Evolutionary conservation across 805 yeast genomes (phyloP).

Genomic region (Candida rishiriensis): DNA sequence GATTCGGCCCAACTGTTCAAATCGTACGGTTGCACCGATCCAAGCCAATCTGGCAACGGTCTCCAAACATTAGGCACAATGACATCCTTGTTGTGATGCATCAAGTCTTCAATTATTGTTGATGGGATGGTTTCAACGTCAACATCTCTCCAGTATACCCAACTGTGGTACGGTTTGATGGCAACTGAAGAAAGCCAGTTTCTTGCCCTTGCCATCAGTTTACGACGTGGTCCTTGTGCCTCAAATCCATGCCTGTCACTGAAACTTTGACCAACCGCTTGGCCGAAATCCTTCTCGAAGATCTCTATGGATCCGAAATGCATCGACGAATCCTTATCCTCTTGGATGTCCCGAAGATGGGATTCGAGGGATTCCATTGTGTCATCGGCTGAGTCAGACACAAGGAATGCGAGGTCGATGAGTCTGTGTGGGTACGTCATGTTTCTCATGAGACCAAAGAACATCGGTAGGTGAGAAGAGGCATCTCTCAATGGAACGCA

Average conservation of each 20-base stretch:
- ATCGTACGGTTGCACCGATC: slow-evolving; percentile 81
- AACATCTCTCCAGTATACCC: slow-evolving; percentile 98
- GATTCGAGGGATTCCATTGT: slow-evolving; percentile 66
- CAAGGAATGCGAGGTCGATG: slow-evolving; percentile 70
- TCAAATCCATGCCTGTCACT: slow-evolving; percentile 93
- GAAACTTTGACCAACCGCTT: slow-evolving; percentile 86
- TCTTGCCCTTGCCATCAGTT: slow-evolving; percentile 92
- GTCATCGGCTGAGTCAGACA: slow-evolving; percentile 85
- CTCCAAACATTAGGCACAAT: slow-evolving; percentile 95
- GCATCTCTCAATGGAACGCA: slow-evolving; percentile 61
- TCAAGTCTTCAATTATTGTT: slow-evolving; percentile 82
- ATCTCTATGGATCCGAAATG: slow-evolving; percentile 84
- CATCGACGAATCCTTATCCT: slow-evolving; percentile 52
- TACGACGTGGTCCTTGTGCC: slow-evolving; percentile 93
- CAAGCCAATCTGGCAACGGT: slow-evolving; percentile 82
- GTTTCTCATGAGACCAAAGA: slow-evolving; percentile 51
- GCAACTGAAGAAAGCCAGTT: slow-evolving; percentile 91
- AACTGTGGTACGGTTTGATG: slow-evolving; percentile 84
- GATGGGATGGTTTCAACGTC: slow-evolving; percentile 91
- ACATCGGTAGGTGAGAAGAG: slow-evolving; percentile 57
- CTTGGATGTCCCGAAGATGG: slow-evolving; percentile 60
- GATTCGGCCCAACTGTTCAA: slow-evolving; percentile 83
- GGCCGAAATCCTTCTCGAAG: slow-evolving; percentile 90
- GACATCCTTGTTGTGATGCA: slow-evolving; percentile 88
- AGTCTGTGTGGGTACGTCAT: slow-evolving; percentile 54